Conservation (phyloP, 192 early-diverging fungal genomes). For the Coemansia sp. region DNA sequence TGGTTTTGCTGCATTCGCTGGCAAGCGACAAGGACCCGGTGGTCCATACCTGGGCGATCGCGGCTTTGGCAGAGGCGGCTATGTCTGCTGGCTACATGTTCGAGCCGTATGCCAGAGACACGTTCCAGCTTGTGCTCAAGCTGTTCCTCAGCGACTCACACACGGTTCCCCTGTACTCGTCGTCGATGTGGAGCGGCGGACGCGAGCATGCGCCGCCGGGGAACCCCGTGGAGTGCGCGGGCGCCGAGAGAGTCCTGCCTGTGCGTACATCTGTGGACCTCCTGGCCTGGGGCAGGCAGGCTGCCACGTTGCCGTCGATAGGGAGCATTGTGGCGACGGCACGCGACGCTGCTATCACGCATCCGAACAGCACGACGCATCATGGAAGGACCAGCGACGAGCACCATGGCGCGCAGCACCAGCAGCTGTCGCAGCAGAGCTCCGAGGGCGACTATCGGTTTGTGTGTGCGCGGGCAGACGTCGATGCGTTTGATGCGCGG, state of each 20-base stretch:
- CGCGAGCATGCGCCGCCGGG: slow-evolving; percentile 23
- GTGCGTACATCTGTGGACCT: slow-evolving; percentile 4
- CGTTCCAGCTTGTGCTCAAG: slow-evolving; percentile 82
- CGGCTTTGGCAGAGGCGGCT: slow-evolving; percentile 79
- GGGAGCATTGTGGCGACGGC: slow-evolving; percentile 63
- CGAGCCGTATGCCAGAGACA: slow-evolving; percentile 82
- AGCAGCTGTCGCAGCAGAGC: background rate
- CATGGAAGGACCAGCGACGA: slow-evolving; percentile 27
- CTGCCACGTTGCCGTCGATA: slow-evolving; percentile 34
- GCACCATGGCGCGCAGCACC: background rate
- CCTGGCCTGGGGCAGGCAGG: background rate
- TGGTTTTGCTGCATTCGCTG: slow-evolving; percentile 86
- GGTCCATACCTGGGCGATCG: slow-evolving; percentile 91
- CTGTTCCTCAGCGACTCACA: slow-evolving; percentile 86
- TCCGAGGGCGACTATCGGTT: slow-evolving; percentile 15
- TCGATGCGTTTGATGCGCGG: slow-evolving; percentile 52
- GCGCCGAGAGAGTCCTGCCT: slow-evolving; percentile 17
- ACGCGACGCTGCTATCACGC: slow-evolving; percentile 58
- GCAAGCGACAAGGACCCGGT: slow-evolving; percentile 89
- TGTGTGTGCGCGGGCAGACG: slow-evolving; percentile 59
- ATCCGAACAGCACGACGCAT: slow-evolving; percentile 50
- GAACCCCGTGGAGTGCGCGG: slow-evolving; percentile 2
- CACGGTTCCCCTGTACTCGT: slow-evolving; percentile 53
- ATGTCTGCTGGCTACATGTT: slow-evolving; percentile 91
- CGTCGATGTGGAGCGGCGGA: slow-evolving; percentile 40